Base-by-base conservation (phyloP, 2,329 filamentous ascomycete genomes). In the Didymella pomorum region DNA sequence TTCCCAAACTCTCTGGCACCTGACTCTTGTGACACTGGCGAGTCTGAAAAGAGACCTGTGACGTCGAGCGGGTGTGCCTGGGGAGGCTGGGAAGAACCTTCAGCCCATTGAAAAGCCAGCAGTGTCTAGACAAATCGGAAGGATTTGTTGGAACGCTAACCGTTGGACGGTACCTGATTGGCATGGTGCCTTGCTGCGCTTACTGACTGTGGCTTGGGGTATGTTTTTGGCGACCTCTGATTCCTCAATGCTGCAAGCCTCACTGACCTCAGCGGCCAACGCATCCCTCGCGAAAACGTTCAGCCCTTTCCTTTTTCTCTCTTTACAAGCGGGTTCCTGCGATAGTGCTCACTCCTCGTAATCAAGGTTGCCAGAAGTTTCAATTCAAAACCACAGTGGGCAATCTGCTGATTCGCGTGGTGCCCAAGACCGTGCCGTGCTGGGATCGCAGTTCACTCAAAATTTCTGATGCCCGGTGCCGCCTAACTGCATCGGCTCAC, bases 101-200 rank as follows among this genome's bases (percentile, higher is more conserved):
- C 55, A 56, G 52, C 58, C 59, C 63, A 58, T 52, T 43, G 56
- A 55, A 63, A 57, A 67, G 54, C 61, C 63, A 62, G 56, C 62
- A 52, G 57, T 56, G 56, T 66, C 62, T 42, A 63, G 63, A 61
- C 70, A 62, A 72, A 72, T 74, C 65, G 68, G 68, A 64, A 56
- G 37, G 56, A 57, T 52, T 33, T 47, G 56, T 55, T 62, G 57
- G 56, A 67, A 68, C 63, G 63, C 63, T 61, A 67, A 60, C 60
- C 58, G 64, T 64, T 66, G 59, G 33, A 41, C 54, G 59, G 62
- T 58, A 60, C 51, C 58, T 73, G 64, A 75, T 75, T 75, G 68
- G 71, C 61, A 56, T 37, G 33, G 37, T 39, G 58, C 61, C 62
- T 56, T 59, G 56, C 61, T 47, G 64, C 62, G 55, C 63, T 63